Percentiles rank a stretch among this genome's conserved stretches.
Conservation (phyloP, 2,329 filamentous ascomycete species). For the Harringtonia lauricola region DNA sequence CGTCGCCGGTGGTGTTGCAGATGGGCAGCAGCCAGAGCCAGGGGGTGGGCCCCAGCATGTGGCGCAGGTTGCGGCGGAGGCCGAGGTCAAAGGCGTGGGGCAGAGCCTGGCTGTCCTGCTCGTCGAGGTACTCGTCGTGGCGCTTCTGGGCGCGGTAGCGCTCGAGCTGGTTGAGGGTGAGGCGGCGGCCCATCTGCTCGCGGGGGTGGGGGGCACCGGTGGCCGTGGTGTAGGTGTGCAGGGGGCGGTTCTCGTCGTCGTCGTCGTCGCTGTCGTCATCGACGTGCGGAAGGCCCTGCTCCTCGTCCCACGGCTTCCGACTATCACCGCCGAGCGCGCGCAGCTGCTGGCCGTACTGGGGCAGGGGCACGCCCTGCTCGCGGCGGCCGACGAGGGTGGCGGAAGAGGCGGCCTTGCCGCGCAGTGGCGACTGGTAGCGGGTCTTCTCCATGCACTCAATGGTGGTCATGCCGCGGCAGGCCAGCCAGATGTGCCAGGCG, state of each 20-base stretch:
- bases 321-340: conserved; percentile 45
- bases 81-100: conserved; percentile 93
- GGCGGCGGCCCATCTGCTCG: conserved; percentile 27
- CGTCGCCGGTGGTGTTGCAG: conserved; percentile 78
- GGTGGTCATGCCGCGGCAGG: conserved; percentile 72
- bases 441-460: conserved; percentile 97
- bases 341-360: conserved; percentile 55
- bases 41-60: conserved; percentile 69
- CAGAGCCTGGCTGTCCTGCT: conserved; percentile 76
- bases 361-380: conserved; percentile 37
- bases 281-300: conserved; percentile 3
- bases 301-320: conserved; percentile 2
- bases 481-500: conserved; percentile 79
- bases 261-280: conserved; percentile 4
- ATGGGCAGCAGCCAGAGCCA: conserved; percentile 72
- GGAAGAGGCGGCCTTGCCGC: conserved; percentile 38
- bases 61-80: conserved; percentile 63
- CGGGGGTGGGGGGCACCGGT: conserved; percentile 10
- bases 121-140: conserved; percentile 70
- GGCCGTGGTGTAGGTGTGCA: conserved; percentile 1
- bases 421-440: conserved; percentile 74
- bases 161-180: conserved; percentile 45
- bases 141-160: conserved; percentile 41
- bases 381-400: conserved; percentile 36
- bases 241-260: not conserved